phyloP scores from a whole-genome alignment of 2,329 filamentous ascomycete species.

The Colletotrichum tofieldiae region DNA sequence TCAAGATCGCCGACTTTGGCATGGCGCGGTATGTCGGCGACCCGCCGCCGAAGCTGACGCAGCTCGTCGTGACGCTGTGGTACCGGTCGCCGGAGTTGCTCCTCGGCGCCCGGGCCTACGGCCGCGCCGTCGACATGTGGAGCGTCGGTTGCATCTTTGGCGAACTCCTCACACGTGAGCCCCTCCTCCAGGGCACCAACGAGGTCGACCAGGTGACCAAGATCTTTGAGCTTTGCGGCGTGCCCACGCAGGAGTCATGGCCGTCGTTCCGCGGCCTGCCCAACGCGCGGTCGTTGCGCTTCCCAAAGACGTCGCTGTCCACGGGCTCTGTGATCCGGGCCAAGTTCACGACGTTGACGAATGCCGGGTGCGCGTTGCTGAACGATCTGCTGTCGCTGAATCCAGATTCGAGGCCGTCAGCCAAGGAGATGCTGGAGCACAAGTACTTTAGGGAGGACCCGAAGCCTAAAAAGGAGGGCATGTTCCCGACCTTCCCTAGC shows the following conservation, averaged over 20 bases:
- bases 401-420: constrained; percentile 79
- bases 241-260: constrained; percentile 88
- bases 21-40: constrained; percentile 94
- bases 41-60: constrained; percentile 84
- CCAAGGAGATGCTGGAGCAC: constrained; percentile 82
- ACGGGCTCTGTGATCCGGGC: constrained; percentile 75
- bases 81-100: constrained; percentile 94
- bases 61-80: constrained; percentile 97
- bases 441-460: constrained; percentile 92
- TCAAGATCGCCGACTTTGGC: constrained; percentile 98
- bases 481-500: constrained; percentile 98
- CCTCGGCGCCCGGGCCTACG: constrained; percentile 84
- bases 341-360: constrained; percentile 86
- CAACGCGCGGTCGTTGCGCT: constrained; percentile 84
- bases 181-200: constrained; percentile 89
- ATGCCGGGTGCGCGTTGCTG: constrained; percentile 80
- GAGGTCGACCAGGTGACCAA: constrained; percentile 91
- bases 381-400: constrained; percentile 81
- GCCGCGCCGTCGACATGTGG: constrained; percentile 90
- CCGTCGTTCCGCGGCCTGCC: constrained; percentile 89
- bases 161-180: constrained; percentile 87
- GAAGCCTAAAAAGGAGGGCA: constrained; percentile 87
- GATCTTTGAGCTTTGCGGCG: constrained; percentile 91
- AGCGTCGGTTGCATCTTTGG: constrained; percentile 96
- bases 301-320: constrained; percentile 67